phyloP scores from a whole-genome alignment of 345 rosid genomes.

The Syzygium jambos region DNA sequence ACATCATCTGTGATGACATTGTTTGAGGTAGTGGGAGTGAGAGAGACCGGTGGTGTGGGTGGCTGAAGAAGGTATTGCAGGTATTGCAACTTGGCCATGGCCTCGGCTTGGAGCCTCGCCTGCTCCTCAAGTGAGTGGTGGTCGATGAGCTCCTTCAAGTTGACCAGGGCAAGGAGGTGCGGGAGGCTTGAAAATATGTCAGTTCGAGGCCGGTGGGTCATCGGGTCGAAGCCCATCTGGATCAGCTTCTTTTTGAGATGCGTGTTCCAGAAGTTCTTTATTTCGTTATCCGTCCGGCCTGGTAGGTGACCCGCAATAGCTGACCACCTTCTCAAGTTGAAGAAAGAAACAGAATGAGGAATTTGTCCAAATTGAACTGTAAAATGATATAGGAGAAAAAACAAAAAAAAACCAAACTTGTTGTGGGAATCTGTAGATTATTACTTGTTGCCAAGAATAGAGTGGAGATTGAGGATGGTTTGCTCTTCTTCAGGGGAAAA shows the following conservation, averaged over 20 bases:
- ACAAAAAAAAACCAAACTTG: not conserved
- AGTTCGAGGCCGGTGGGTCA: conserved; percentile 58
- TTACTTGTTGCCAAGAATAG: conserved; percentile 85
- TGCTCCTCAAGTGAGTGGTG: conserved; percentile 41
- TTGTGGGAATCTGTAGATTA: not conserved
- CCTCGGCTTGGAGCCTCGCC: conserved; percentile 37
- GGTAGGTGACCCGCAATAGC: conserved; percentile 55
- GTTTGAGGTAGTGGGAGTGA: conserved; percentile 6
- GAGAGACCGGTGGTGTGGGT: conserved; percentile 1
- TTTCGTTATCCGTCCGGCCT: conserved; percentile 56
- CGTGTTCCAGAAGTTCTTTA: conserved; percentile 67
- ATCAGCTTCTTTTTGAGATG: conserved; percentile 58
- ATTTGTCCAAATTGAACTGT: no score
- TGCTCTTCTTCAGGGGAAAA: conserved; percentile 77
- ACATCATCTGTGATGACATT: conserved; percentile 10
- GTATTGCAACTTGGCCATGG: conserved; percentile 36
- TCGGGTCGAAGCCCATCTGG: conserved; percentile 63
- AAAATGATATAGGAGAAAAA: not conserved
- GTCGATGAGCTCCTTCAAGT: conserved; percentile 42
- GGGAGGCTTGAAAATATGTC: conserved; percentile 51
- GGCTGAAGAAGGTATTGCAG: conserved; percentile 46
- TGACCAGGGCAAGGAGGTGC: conserved; percentile 53
- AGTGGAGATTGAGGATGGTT: conserved; percentile 67
- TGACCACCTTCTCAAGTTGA: conserved; percentile 37
- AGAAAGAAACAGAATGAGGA: not conserved